phyloP scores from a whole-genome alignment of 768 basidiomycete species.

The Lepiota brunneoincarnata region DNA sequence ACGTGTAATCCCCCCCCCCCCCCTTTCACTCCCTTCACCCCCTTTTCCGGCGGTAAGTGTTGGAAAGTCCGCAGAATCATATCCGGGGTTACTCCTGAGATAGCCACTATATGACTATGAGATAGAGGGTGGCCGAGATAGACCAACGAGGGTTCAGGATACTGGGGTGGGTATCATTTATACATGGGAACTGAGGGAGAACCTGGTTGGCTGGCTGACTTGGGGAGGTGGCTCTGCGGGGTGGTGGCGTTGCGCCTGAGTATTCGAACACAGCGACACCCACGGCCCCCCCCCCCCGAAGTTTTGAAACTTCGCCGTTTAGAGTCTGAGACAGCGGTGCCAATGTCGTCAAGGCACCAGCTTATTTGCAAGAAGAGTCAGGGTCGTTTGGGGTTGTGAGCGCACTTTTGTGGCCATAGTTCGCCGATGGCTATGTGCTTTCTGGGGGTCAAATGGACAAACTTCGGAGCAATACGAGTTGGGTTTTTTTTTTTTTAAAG shows the following conservation, averaged over 20 bases:
- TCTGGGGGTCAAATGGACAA: neutral
- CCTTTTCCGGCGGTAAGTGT: neutral
- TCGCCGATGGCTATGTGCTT: neutral
- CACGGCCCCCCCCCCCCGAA: too few species aligned
- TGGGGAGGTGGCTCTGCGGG: neutral
- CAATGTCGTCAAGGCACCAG: constrained; percentile 2
- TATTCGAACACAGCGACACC: too few species aligned
- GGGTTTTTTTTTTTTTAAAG: too few species aligned
- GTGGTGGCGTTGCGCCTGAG: too few species aligned
- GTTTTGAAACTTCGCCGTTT: neutral
- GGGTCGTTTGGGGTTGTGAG: constrained; percentile 8
- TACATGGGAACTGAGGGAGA: neutral
- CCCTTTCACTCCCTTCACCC: too few species aligned
- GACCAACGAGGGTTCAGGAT: neutral
- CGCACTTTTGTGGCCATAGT: neutral
- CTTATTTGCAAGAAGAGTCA: neutral
- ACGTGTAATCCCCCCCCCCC: too few species aligned
- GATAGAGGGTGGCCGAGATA: neutral
- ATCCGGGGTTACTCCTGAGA: too few species aligned
- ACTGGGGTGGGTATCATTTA: neutral
- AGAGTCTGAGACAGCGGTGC: neutral
- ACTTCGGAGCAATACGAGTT: neutral
- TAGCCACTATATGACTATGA: neutral
- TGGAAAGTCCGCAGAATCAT: neutral
- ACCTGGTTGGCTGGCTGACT: neutral